Evolutionary conservation across 768 basidiomycete species (phyloP), one percentile per base, ranked within the genome.

Genomic region (Piloderma croceum): DNA sequence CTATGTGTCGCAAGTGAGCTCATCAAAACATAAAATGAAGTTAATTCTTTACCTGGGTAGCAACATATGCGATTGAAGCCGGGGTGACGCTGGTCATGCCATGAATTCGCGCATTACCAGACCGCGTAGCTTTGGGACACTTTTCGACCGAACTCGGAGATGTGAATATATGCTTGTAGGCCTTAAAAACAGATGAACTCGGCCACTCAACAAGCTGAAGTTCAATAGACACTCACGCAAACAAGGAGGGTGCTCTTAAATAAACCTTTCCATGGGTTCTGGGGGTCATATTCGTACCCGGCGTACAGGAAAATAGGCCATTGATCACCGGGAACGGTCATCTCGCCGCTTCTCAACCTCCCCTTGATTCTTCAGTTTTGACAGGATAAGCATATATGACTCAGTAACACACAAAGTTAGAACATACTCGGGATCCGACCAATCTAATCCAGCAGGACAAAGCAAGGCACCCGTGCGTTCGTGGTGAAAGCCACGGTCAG

Each of bases 131-230:
- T 36, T 50, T 58, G 13, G 44, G 36, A 22, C 53, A 54, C 24
- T 49, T 50, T 20, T 60, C 47, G 3, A 59, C 56, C 6, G 58
- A 59, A 33, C 57, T 60, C n/a, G n/a, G n/a, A n/a, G n/a, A n/a
- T n/a, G n/a, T n/a, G n/a, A n/a, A n/a, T n/a, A n/a, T n/a, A n/a
- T n/a, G n/a, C n/a, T n/a, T n/a, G n/a, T n/a, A n/a, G n/a, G n/a
- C n/a, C n/a, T n/a, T n/a, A n/a, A n/a, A 2, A 58, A 56, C 2
- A 54, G 58, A 45, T 62, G 31, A 62, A 62, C n/a, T n/a, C n/a
- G n/a, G n/a, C n/a, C 20, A 25, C 18, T n/a, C n/a, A 23, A 32
- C 9, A 10, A 18, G 33, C 5, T 21, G 6, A 21, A 31, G 11
- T 15, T 22, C 31, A 3, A 18, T 6, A 32, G 10, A 15, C 5